Evolutionary conservation across 345 rosid species (phyloP), one percentile per base, ranked within the genome.

Genomic region (Dipteronia dyeriana): DNA sequence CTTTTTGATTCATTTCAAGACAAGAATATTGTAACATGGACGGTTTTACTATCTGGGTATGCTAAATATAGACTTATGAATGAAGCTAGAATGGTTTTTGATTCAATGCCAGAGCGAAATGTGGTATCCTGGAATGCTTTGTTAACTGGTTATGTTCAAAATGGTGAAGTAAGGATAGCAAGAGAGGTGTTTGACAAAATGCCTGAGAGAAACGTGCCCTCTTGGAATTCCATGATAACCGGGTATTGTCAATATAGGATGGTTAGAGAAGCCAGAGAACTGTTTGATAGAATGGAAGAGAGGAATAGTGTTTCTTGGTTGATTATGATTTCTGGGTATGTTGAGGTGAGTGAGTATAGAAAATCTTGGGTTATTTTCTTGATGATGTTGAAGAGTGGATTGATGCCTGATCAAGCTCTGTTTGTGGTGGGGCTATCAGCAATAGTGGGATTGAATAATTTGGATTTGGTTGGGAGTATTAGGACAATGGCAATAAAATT

Each of bases 51-150:
- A 41, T 41, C 10, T 41, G 45, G 45, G 45, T 41, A 41, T 41
- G 8, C 9, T 41, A 41, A 41, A 9, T 41, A 7, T 41, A 9
- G 45, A 41, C 45, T 41, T 41, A 41, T 41, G 45, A 41, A 41
- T 41, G 45, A 41, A 41, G 45, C 45, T 41, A 41, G 45, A 41
- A 41, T 6, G 45, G 45, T 41, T 10, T 41, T 41, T 41, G 45
- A 68, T 41, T 49, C 82, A 41, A 79, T 82, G 82, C 80, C 82
- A 2, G 69, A 76, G 43, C 78, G 80, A 20, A 82, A 82, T 73
- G 78, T 79, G 45, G 45, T 82, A 17, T 79, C 79, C 12, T 79
- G 82, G 78, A 82, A 79, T 19, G 75, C 80, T 43, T 76, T 82
- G 78, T 29, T 82, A 2, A 47, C 23, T 10, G 80, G 45, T 6